Evolutionary conservation across 1,139 yeast genomes (phyloP).

Genomic region (Saccharomycopsis hybrid): DNA sequence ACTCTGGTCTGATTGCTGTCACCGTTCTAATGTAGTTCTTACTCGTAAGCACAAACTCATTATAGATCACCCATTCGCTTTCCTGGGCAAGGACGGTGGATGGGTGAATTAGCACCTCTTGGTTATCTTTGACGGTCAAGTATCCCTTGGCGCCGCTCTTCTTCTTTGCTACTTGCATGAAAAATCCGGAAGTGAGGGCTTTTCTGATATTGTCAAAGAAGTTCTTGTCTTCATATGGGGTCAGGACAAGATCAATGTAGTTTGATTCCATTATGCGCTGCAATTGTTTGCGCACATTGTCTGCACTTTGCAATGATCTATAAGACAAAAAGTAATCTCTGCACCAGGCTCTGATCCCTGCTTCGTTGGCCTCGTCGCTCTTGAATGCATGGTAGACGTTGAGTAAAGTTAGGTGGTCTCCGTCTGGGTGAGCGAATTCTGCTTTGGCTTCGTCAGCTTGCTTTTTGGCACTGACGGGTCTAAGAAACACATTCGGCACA

Average conservation of each 20-base stretch:
- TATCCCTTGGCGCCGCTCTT: conserved; percentile 70
- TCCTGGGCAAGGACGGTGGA: conserved; percentile 82
- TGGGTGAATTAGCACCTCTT: conserved; percentile 91
- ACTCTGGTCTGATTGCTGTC: conserved; percentile 85
- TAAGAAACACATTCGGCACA: conserved; percentile 89
- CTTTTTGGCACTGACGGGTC: conserved; percentile 85
- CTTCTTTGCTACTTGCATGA: conserved; percentile 96
- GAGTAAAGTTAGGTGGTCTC: conserved; percentile 87
- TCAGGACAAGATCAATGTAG: conserved; percentile 66
- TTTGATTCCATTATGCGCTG: conserved; percentile 75
- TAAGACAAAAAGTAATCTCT: conserved; percentile 80
- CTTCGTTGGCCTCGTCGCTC: conserved; percentile 54
- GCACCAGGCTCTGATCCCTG: conserved; percentile 77
- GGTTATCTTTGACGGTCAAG: conserved; percentile 89
- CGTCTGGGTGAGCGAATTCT: conserved; percentile 86
- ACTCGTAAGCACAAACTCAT: conserved; percentile 90
- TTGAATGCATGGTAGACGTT: conserved; percentile 85
- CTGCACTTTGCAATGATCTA: conserved; percentile 78
- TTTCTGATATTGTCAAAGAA: conserved; percentile 73
- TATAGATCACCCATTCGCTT: conserved; percentile 89
- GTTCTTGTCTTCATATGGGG: conserved; percentile 55
- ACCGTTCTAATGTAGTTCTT: conserved; percentile 93
- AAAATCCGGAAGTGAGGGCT: conserved; percentile 89
- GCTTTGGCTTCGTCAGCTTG: conserved; percentile 90
- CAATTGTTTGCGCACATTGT: conserved; percentile 78